A percentile compares a stretch with the other conserved stretches of the same genome.
phyloP scores from a whole-genome alignment of 768 basidiomycete species.

The Leccinum variicolor region DNA sequence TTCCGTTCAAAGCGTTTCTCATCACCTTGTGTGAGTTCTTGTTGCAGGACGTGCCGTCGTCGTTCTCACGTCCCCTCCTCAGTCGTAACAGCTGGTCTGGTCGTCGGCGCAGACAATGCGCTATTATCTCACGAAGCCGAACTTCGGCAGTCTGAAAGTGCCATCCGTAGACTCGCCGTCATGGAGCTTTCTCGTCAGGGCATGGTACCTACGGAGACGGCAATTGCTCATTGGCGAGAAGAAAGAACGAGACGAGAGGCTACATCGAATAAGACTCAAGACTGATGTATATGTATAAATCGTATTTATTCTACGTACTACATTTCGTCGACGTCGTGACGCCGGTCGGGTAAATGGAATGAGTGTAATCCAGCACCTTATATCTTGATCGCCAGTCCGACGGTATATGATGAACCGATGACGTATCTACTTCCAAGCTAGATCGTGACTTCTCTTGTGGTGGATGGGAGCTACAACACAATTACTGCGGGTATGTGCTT shows the following conservation, averaged over 20 bases:
- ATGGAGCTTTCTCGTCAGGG: conserved; percentile 73
- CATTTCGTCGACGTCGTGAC: conserved; percentile 6
- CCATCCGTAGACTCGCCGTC: conserved; percentile 68
- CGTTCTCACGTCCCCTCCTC: conserved; percentile 16
- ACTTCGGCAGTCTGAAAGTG: conserved; percentile 64
- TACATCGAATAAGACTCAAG: conserved; percentile 1
- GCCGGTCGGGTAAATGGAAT: background rate
- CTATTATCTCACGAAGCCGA: conserved; percentile 66
- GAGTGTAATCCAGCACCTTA: conserved; percentile 20
- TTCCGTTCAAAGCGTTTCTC: conserved; percentile 78
- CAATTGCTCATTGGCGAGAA: conserved; percentile 77
- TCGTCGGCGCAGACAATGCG: conserved; percentile 74
- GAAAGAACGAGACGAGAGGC: conserved; percentile 30
- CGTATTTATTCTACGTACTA: conserved; percentile 10
- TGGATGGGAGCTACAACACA: conserved; percentile 14
- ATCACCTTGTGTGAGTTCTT: conserved; percentile 60
- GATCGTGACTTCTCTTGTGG: conserved; percentile 9
- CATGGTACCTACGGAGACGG: conserved; percentile 76
- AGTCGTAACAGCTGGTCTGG: conserved; percentile 65
- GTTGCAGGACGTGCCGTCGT: background rate
- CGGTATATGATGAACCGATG: background rate
- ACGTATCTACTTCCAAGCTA: conserved; percentile 11
- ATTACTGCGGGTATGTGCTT: conserved; percentile 12
- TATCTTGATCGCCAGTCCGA: background rate
- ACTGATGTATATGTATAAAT: conserved; percentile 5